phyloP scores from a whole-genome alignment of 208 protist genomes.

The Histomonas meleagridis region DNA sequence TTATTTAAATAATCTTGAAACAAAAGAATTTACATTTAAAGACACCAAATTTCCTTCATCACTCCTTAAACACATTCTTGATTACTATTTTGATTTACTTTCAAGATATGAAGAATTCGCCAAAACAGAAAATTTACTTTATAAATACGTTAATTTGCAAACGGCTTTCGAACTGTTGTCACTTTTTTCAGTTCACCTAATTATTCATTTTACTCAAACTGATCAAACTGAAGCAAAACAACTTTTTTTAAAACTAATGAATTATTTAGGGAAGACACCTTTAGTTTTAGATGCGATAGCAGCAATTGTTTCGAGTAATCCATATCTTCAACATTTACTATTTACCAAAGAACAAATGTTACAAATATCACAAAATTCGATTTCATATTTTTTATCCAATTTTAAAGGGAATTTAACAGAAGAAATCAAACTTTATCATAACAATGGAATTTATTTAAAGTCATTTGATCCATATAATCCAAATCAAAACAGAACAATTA shows the following conservation, averaged over 20 bases:
- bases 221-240: not conserved
- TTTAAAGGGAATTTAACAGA: conserved; percentile 21
- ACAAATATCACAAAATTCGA: not conserved
- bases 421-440: not conserved
- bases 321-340: not conserved
- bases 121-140: no score
- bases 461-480: not conserved
- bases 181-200: no score
- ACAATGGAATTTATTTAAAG: not conserved
- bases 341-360: not conserved
- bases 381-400: not conserved
- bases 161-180: no score
- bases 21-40: no score
- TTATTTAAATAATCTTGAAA: no score
- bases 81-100: no score
- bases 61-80: no score
- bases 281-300: not conserved
- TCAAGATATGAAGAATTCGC: no score
- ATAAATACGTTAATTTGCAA: no score
- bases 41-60: no score
- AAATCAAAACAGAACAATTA: not conserved
- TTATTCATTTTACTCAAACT: no score
- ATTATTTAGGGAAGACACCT: not conserved
- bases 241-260: not conserved
- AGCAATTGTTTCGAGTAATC: not conserved